A percentile compares a stretch with the other conserved stretches of the same genome.
Evolutionary conservation across 2,329 filamentous ascomycete genomes (phyloP).

Genomic region (Eutypella sp.): DNA sequence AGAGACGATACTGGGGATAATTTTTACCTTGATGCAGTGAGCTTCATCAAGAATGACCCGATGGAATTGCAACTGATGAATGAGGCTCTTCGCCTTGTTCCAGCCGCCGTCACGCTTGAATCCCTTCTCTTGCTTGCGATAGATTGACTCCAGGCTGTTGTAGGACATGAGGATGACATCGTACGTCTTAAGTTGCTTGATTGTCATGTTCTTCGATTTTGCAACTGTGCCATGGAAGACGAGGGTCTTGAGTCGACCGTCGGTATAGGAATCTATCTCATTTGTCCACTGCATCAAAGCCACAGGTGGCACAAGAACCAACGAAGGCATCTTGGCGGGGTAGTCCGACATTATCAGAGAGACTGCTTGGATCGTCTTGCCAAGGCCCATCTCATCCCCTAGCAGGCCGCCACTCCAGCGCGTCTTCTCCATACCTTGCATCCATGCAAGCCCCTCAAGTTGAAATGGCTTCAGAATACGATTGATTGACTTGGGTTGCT

Average conservation of each 20-base stretch:
- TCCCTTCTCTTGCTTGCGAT: constrained; percentile 87
- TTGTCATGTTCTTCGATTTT: constrained; percentile 71
- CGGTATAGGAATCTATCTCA: constrained; percentile 76
- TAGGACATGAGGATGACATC: constrained; percentile 98
- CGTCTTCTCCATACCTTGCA: constrained; percentile 82
- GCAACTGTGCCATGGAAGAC: constrained; percentile 84
- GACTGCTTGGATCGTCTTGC: constrained; percentile 97
- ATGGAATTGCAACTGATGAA: constrained; percentile 84
- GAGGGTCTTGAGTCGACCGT: constrained; percentile 83
- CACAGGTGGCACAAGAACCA: constrained; percentile 88
- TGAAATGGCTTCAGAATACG: constrained; percentile 90
- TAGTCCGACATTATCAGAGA: constrained; percentile 98
- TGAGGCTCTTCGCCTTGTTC: constrained; percentile 72
- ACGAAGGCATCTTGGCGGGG: constrained; percentile 72
- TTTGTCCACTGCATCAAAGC: constrained; percentile 93
- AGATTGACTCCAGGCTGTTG: constrained; percentile 84
- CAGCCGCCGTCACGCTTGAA: constrained; percentile 76
- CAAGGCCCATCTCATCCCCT: constrained; percentile 97
- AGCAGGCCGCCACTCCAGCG: constrained; percentile 85
- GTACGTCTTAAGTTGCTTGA: constrained; percentile 72
- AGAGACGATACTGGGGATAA: constrained; percentile 11
- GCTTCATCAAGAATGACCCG: constrained; percentile 92
- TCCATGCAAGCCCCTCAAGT: constrained; percentile 89
- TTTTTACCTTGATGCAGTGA: constrained; percentile 76
- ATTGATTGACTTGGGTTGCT: constrained; percentile 72